Evolutionary conservation across 2,329 filamentous ascomycete species (phyloP).

Genomic region (Colletotrichum lentis): DNA sequence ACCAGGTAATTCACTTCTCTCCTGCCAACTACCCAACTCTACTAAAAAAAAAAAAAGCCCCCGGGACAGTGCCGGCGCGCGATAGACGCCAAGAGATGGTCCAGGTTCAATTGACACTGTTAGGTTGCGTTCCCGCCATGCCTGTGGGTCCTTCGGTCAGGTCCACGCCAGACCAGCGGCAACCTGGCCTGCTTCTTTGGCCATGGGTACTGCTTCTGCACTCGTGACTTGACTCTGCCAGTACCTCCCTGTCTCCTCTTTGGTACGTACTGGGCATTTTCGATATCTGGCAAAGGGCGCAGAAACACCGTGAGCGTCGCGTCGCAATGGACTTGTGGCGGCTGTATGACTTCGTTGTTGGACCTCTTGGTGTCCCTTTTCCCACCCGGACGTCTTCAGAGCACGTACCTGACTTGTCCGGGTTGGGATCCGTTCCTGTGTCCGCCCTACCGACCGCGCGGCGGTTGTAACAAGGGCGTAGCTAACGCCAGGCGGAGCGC

Average conservation of each 20-base stretch:
- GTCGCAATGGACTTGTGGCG: not conserved
- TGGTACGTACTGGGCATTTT: not conserved
- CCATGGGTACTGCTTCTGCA: conserved; percentile 17
- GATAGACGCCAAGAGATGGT: conserved; percentile 22
- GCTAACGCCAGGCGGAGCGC: conserved; percentile 30
- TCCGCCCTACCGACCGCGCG: not conserved
- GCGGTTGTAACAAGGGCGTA: conserved; percentile 13
- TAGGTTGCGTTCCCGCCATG: conserved; percentile 34
- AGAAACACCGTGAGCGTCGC: not conserved
- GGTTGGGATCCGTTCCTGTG: conserved; percentile 27
- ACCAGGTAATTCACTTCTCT: not conserved
- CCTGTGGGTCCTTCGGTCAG: conserved; percentile 31
- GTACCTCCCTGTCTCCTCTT: conserved; percentile 9
- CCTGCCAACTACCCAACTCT: not conserved
- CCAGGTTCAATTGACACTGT: conserved; percentile 21
- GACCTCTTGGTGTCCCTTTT: not conserved
- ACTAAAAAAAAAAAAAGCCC: not conserved
- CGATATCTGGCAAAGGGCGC: not conserved
- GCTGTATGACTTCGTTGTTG: not conserved
- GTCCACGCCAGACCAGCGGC: conserved; percentile 21
- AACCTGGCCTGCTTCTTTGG: conserved; percentile 16
- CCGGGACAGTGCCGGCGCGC: not conserved
- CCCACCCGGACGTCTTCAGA: not conserved
- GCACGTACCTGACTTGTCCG: conserved; percentile 31
- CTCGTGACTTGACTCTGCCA: conserved; percentile 27